Evolutionary conservation across 352 stramenopile species (phyloP).

Genomic region (Phytopythium vexans): DNA sequence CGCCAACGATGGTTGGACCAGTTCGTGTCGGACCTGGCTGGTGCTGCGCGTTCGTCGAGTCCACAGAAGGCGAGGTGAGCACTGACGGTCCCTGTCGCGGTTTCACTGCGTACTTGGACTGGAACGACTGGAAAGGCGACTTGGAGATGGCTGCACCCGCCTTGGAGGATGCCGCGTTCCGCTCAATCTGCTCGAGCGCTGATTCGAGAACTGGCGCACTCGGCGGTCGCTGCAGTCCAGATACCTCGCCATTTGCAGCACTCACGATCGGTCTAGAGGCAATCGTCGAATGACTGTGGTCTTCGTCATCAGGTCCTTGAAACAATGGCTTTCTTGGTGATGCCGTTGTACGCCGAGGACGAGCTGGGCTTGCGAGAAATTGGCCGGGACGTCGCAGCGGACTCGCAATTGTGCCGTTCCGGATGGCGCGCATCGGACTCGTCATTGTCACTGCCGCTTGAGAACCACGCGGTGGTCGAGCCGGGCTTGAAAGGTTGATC

Average conservation of each 20-base stretch:
- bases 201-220: constrained; percentile 15
- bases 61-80: constrained; percentile 7
- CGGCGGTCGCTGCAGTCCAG: background rate
- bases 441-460: constrained; percentile 2
- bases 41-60: background rate
- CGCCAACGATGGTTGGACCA: constrained; percentile 30
- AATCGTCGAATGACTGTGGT: background rate
- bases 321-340: constrained; percentile 34
- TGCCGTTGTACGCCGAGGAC: constrained; percentile 19
- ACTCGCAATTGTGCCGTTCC: constrained; percentile 20
- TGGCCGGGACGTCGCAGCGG: constrained; percentile 25
- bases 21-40: constrained; percentile 10
- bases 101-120: constrained; percentile 50
- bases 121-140: constrained; percentile 79
- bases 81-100: constrained; percentile 4
- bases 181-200: constrained; percentile 43
- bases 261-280: background rate
- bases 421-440: constrained; percentile 19
- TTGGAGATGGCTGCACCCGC: constrained; percentile 29
- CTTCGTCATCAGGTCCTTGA: background rate
- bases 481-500: constrained; percentile 28
- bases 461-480: constrained; percentile 14
- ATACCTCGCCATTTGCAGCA: background rate
- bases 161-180: constrained; percentile 22
- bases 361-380: constrained; percentile 30